These are phyloP conservation scores for Colletotrichum trifolii DNA, from an alignment of 2,329 filamentous ascomycete genomes.

Conservation along the genomic window DNA sequence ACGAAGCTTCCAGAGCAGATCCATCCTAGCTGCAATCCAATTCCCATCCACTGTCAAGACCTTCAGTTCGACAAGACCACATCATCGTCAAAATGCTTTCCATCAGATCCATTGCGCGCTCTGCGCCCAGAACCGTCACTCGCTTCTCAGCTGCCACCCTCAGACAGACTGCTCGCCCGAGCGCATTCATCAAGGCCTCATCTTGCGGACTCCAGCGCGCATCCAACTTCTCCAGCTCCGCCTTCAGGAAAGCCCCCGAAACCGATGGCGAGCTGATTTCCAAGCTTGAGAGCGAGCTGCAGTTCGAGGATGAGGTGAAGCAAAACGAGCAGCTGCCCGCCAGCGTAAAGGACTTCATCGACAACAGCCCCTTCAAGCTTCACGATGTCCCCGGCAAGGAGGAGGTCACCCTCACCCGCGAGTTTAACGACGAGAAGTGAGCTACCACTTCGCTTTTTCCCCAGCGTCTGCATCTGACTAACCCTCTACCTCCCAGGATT, in stretches of 20 bases:
- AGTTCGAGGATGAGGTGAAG: constrained; percentile 85
- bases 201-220: constrained; percentile 51
- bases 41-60: not conserved
- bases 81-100: constrained; percentile 71
- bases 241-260: constrained; percentile 57
- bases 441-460: constrained; percentile 43
- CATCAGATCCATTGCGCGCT: constrained; percentile 72
- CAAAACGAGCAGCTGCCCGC: constrained; percentile 77
- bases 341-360: constrained; percentile 87
- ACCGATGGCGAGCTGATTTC: constrained; percentile 83
- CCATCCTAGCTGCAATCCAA: constrained; percentile 1
- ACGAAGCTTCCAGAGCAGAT: constrained; percentile 10
- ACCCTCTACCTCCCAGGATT: constrained; percentile 58
- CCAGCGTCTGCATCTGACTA: not conserved
- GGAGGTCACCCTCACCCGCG: constrained; percentile 85
- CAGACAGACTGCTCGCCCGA: constrained; percentile 62
- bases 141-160: constrained; percentile 65
- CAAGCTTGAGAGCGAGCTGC: constrained; percentile 87
- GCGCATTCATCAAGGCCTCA: constrained; percentile 59
- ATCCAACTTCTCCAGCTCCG: constrained; percentile 60
- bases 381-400: constrained; percentile 86
- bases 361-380: constrained; percentile 86
- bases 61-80: constrained; percentile 1
- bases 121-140: constrained; percentile 72
- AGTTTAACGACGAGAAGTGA: constrained; percentile 89